A percentile compares a stretch with the other conserved stretches of the same genome.
These are phyloP conservation scores for Chalciporus piperatus DNA, from an alignment of 768 basidiomycete genomes.

Conservation along the genomic window DNA sequence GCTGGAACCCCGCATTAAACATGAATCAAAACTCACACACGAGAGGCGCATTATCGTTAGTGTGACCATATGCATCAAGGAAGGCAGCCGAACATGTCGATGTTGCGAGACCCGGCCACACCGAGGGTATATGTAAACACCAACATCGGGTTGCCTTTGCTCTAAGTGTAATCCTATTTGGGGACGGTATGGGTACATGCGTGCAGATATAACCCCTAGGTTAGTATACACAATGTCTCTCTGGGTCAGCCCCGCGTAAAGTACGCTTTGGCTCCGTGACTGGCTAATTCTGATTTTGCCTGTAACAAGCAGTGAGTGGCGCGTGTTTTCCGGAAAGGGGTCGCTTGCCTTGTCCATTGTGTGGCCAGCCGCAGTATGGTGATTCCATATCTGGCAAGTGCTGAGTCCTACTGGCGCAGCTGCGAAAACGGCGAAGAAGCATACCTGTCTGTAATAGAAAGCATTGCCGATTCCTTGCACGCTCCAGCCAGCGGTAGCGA, in stretches of 20 bases:
- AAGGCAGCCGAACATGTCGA: too few relatives aligned
- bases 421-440: slow-evolving; percentile 17
- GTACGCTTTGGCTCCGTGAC: slow-evolving; percentile 84
- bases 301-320: slow-evolving; percentile 31
- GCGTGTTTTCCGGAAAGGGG: background rate
- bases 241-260: slow-evolving; percentile 70
- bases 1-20: too few relatives aligned
- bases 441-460: slow-evolving; percentile 76
- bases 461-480: slow-evolving; percentile 81
- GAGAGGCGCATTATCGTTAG: too few relatives aligned
- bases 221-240: slow-evolving; percentile 7
- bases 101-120: too few relatives aligned
- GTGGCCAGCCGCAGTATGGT: slow-evolving; percentile 82
- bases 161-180: background rate
- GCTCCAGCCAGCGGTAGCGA: slow-evolving; percentile 86
- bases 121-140: too few relatives aligned
- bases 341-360: slow-evolving; percentile 74
- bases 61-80: too few relatives aligned
- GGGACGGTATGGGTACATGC: slow-evolving; percentile 20
- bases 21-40: too few relatives aligned
- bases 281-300: slow-evolving; percentile 82
- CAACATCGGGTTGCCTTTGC: background rate
- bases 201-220: slow-evolving; percentile 2
- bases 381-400: slow-evolving; percentile 61
- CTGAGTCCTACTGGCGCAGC: slow-evolving; percentile 8